Base-by-base conservation (phyloP, 768 basidiomycete species). In the Termitomyces titanicus region DNA sequence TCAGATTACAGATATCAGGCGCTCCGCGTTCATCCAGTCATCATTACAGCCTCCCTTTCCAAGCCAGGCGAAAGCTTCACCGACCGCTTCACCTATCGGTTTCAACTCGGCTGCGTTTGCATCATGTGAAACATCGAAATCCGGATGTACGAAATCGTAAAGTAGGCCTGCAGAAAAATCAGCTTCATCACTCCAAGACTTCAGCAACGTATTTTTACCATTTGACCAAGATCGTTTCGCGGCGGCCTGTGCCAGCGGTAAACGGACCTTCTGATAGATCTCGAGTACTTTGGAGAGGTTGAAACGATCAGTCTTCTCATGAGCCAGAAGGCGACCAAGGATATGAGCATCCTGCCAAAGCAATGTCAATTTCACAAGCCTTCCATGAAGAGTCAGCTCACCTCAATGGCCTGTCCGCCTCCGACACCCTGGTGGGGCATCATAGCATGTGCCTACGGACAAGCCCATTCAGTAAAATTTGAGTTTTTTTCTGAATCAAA, bases 381-480 rank as follows among this genome's bases (percentile, higher is more conserved):
- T 37, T 3, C 15, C 9, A 13, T 22, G 20, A n/a, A 18, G 7
- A 31, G 39, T 11, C 6, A 15, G 17, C 55, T 17, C 40, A 47
- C 65, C 47, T 66, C 65, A 6, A 66, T 66, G 42, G 61, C 64
- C 55, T 66, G 65, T 13, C 65, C 65, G 17, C 63, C 65, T 40
- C 65, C 65, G 31, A 63, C 62, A 18, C 64, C 65, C 46, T 66
- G 64, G 48, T 66, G 65, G 4, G 64, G 64, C 7, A 53, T 59
- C 65, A 66, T 66, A 17, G 63, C 66, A 59, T 60, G 66, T 29
- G 59, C 60, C 66, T 63, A 51, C 24, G 20, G n/a, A 31, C 2
- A 17, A 13, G 3, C 39, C 12, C 22, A n/a, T n/a, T n/a, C n/a
- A n/a, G n/a, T n/a, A n/a, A n/a, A n/a, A n/a, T n/a, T n/a, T n/a